Percentiles rank a stretch among this genome's conserved stretches.
Evolutionary conservation across 257 asterid genomes (phyloP).

Genomic region (Schizonepeta tenuifolia): DNA sequence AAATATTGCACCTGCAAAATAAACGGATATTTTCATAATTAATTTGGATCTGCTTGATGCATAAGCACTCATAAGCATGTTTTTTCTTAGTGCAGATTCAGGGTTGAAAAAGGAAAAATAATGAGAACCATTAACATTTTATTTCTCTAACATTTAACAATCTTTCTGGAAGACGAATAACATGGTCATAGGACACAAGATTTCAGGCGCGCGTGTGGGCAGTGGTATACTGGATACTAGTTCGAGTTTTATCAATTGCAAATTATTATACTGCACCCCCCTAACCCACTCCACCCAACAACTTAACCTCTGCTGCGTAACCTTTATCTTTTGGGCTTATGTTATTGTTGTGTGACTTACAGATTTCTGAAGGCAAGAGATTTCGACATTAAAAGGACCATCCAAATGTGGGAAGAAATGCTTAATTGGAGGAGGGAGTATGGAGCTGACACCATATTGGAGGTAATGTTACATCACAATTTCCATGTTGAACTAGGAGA

Average conservation of each 20-base stretch:
- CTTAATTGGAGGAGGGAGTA: slow-evolving; percentile 87
- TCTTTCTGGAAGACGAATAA: not conserved
- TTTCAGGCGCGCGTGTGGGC: not conserved
- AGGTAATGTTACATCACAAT: slow-evolving; percentile 55
- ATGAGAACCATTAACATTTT: not conserved
- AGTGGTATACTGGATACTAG: not conserved
- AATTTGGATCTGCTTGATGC: not conserved
- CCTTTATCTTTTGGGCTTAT: slow-evolving; percentile 20
- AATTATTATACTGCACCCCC: not conserved
- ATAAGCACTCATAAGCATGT: slow-evolving; percentile 8
- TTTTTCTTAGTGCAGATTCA: not conserved
- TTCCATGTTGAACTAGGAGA: slow-evolving; percentile 16
- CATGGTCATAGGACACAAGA: not conserved
- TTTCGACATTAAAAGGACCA: slow-evolving; percentile 62
- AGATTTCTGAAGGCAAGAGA: slow-evolving; percentile 94
- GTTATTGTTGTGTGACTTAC: slow-evolving; percentile 31
- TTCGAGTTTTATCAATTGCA: slow-evolving; percentile 6
- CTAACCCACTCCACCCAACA: not conserved
- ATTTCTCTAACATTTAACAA: not conserved
- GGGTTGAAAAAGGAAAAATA: not conserved
- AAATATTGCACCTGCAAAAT: slow-evolving; percentile 1
- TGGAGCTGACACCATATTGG: slow-evolving; percentile 87
- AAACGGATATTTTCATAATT: not conserved
- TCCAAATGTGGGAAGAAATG: slow-evolving; percentile 96
- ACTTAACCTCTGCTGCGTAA: slow-evolving; percentile 16